These are phyloP conservation scores for Globisporangium irregulare DNA, from an alignment of 352 stramenopile genomes.

Conservation along the genomic window DNA sequence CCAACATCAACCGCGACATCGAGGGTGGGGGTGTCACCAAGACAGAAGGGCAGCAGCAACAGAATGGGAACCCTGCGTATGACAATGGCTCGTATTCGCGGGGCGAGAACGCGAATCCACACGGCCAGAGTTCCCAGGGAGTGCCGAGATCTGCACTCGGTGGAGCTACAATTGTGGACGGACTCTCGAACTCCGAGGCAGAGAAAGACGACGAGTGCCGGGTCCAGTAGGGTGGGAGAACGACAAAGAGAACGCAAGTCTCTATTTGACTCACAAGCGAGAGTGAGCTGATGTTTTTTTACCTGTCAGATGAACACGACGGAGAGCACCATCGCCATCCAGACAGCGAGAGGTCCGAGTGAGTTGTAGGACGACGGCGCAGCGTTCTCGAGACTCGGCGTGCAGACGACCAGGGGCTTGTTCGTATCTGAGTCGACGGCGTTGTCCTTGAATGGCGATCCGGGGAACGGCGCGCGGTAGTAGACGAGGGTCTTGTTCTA, in stretches of 20 bases:
- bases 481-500: slow-evolving; percentile 71
- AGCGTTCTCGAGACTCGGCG: slow-evolving; percentile 73
- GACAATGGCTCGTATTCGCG: neutral
- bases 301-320: slow-evolving; percentile 11
- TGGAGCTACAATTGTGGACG: slow-evolving; percentile 16
- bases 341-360: neutral
- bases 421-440: slow-evolving; percentile 61
- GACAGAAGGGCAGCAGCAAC: neutral
- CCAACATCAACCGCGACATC: slow-evolving; percentile 27
- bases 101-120: slow-evolving; percentile 32
- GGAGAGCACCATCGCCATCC: neutral
- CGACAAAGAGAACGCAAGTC: neutral
- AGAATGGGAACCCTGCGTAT: neutral
- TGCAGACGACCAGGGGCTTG: slow-evolving; percentile 77
- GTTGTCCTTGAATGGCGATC: slow-evolving; percentile 80
- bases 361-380: slow-evolving; percentile 5
- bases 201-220: slow-evolving; percentile 65
- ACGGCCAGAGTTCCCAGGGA: slow-evolving; percentile 19
- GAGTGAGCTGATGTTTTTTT: neutral
- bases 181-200: slow-evolving; percentile 34
- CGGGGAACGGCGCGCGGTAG: slow-evolving; percentile 73
- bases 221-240: slow-evolving; percentile 41
- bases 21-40: slow-evolving; percentile 5
- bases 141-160: neutral
- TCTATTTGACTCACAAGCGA: slow-evolving; percentile 3